Percentiles rank a stretch among this genome's conserved stretches.
These are phyloP conservation scores for Auricularia sp. DNA, from an alignment of 768 basidiomycete genomes.

Conservation along the genomic window DNA sequence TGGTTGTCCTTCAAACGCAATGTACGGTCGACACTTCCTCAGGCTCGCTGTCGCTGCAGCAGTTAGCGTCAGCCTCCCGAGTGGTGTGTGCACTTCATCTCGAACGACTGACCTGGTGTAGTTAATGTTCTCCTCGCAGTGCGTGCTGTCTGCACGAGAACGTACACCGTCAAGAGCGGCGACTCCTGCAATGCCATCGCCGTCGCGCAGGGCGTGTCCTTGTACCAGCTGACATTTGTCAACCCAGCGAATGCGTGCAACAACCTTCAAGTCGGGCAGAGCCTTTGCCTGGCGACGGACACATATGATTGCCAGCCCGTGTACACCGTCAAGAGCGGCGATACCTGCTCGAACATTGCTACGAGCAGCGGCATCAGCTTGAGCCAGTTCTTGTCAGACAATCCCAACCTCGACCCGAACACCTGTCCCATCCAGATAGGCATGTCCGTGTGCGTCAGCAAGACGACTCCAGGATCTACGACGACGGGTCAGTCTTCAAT, in stretches of 20 bases:
- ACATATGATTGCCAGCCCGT: conserved; percentile 48
- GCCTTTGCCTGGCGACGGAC: conserved; percentile 47
- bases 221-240: conserved; percentile 50
- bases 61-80: too few relatives aligned
- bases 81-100: too few relatives aligned
- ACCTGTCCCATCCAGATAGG: too few relatives aligned
- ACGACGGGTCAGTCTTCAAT: too few relatives aligned
- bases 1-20: too few relatives aligned
- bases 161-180: conserved; percentile 37
- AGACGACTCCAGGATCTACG: too few relatives aligned
- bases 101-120: too few relatives aligned
- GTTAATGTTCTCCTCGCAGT: too few relatives aligned
- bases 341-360: conserved; percentile 41
- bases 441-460: too few relatives aligned
- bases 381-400: conserved; percentile 45
- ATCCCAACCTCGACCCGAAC: conserved; percentile 45
- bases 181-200: conserved; percentile 53
- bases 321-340: conserved; percentile 35
- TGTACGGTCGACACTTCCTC: too few relatives aligned
- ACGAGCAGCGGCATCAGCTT: conserved; percentile 31
- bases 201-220: conserved; percentile 35
- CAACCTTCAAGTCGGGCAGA: conserved; percentile 14
- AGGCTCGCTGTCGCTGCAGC: too few relatives aligned
- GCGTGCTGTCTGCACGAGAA: conserved; percentile 32
- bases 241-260: conserved; percentile 25